Evolutionary conservation across 257 asterid genomes (phyloP), one percentile per base, ranked within the genome.

Genomic region (Penstemon eatonii): DNA sequence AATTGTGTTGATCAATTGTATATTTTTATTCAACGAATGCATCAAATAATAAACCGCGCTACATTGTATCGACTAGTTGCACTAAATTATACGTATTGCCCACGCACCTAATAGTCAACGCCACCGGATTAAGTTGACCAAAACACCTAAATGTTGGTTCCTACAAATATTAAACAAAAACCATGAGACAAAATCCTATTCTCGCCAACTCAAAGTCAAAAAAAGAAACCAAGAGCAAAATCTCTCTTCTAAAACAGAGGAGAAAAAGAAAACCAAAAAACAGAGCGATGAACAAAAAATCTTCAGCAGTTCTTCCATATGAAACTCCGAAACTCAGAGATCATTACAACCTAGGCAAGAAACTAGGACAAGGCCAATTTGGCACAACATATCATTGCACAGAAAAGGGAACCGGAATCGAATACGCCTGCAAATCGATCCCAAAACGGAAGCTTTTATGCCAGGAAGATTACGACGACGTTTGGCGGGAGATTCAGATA

Each of bases 401-500:
- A 4, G 99, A 93, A 65, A 93, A 85, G 80, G 88, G 86, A 13
- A 90, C 96, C 0, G 95, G 96, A 43, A 60, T 88, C 18, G 91
- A 88, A 39, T 87, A 83, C 75, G 97, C 99, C 4, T 88, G 97
- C 82, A 93, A 93, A 78, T 93, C 97, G 40, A 93, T 93, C 83
- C 96, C 99, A 0, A 93, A 93, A 39, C 81, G 99, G 44, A 93
- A 90, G 84, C 96, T 93, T 5, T 42, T 86, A 2, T 90, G 96
- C 78, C 78, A 78, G 62, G 99, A 90, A 9, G 99, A 93, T 53
- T 90, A 82, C 44, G 97, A 88, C n/a, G 97, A 93, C 51, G 97
- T 87, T 0, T 90, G 99, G 96, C 84, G 99, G 67, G 99, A 93
- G 78, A 90, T 93, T 71, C 97, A 90, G 80, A 90, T 93, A 57